phyloP scores from a whole-genome alignment of 331 rosid species.

The Erythrophleum ivorense region DNA sequence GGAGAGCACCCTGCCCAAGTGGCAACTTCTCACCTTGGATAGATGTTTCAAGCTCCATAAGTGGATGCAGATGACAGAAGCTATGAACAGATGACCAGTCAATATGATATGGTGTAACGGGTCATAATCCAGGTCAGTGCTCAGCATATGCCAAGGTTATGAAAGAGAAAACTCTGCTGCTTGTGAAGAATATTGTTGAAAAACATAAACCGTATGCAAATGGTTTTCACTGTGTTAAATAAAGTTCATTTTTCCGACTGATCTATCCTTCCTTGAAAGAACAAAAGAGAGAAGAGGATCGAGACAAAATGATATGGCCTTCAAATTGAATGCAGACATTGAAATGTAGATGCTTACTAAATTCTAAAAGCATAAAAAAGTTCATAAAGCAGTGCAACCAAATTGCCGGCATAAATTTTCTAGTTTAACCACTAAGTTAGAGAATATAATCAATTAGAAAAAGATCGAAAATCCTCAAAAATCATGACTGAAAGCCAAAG shows the following conservation, averaged over 20 bases:
- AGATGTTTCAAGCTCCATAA: slow-evolving; percentile 38
- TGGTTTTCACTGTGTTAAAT: background rate
- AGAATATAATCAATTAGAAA: background rate
- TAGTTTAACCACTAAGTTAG: background rate
- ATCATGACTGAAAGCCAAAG: slow-evolving; percentile 16
- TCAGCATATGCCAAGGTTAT: slow-evolving; percentile 26
- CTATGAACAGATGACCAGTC: slow-evolving; percentile 35
- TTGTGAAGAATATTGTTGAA: background rate
- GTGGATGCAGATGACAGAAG: slow-evolving; percentile 35
- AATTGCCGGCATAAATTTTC: slow-evolving; percentile 23
- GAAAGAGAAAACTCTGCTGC: background rate
- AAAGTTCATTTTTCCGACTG: slow-evolving; percentile 4
- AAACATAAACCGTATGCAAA: background rate
- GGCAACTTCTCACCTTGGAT: slow-evolving; percentile 42
- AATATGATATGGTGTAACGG: background rate
- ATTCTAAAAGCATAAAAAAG: slow-evolving; percentile 8
- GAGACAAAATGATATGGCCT: background rate
- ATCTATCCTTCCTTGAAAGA: background rate
- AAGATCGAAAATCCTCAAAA: background rate
- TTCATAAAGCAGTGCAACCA: slow-evolving; percentile 8
- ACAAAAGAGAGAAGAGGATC: background rate
- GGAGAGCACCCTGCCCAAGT: slow-evolving; percentile 37
- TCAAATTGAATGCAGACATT: slow-evolving; percentile 15
- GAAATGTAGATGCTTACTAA: background rate
- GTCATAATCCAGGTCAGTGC: slow-evolving; percentile 21